Base-by-base conservation (phyloP, 2,329 filamentous ascomycete genomes). In the Claviceps monticola region DNA sequence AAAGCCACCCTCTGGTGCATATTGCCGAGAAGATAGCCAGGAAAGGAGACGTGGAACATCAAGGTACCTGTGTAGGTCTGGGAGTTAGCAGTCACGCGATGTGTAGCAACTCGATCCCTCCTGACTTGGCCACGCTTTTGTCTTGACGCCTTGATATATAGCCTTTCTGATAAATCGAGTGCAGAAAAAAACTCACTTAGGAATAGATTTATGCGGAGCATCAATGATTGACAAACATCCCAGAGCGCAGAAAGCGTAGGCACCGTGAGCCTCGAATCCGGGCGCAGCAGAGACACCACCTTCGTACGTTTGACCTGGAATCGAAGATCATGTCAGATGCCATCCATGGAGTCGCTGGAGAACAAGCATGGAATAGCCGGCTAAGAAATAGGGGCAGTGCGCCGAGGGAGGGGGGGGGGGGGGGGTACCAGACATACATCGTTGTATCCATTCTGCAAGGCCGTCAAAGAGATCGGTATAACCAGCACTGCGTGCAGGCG, bases 171-270 rank as follows among this genome's bases (percentile, higher is more conserved):
- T 14, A 21, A 19, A 19, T 16, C n/a, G 11, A 47, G 9, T 9
- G 26, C 29, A 38, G 47, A 34, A 49, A 54, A 23, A 46, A 47
- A 71, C 78, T 64, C 78, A 91, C 79, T 77, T 82, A 55, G 80
- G 75, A 57, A 96, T 81, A 56, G 80, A 84, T 58, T 79, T 75
- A 65, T 86, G 77, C 52, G 93, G 91, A 52, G 83, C 75, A 61
- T 87, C 89, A 47, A 97, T 71, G 57, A 97, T 87, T 61, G 87
- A 84, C 51, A 98, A 78, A 68, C 88, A 94, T 51, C 85, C 93
- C 54, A 98, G 72, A 52, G 87, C 90, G 69, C 91, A 96, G 69
- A 97, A 97, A 26, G 91, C 88, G 71, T 97, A 98, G 57, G 88
- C 93, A 55, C 93, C 93, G 69, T 98, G 93, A 51, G 91, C 93